These are phyloP conservation scores for Lophium mytilinum DNA, from an alignment of 495 filamentous ascomycete genomes.

Conservation along the genomic window DNA sequence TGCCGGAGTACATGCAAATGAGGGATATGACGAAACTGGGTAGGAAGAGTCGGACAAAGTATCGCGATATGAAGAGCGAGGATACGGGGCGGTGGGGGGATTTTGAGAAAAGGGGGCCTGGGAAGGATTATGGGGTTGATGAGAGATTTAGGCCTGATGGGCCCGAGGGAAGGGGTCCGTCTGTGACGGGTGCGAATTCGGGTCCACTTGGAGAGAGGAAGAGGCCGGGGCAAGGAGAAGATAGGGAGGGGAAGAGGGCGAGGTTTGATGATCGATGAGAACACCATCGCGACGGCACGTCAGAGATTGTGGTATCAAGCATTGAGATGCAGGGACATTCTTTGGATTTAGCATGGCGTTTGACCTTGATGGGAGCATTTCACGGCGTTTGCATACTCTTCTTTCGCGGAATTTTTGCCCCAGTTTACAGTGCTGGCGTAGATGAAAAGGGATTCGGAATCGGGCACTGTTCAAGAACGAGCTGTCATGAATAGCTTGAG, in stretches of 20 bases:
- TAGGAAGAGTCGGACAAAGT: conserved; percentile 83
- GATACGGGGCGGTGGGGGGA: conserved; percentile 84
- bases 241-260: conserved; percentile 27
- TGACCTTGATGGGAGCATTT: too few relatives aligned
- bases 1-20: conserved; percentile 91
- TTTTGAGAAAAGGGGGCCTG: conserved; percentile 45
- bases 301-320: too few relatives aligned
- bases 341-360: too few relatives aligned
- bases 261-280: conserved; percentile 12
- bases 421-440: too few relatives aligned
- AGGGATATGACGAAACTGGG: conserved; percentile 90
- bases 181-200: conserved; percentile 51
- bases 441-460: too few relatives aligned
- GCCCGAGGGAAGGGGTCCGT: conserved; percentile 3
- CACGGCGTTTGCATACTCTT: too few relatives aligned
- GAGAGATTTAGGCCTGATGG: conserved; percentile 33
- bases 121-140: conserved; percentile 32
- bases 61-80: conserved; percentile 80
- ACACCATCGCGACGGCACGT: too few relatives aligned
- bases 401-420: too few relatives aligned
- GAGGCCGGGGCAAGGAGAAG: conserved; percentile 31
- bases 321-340: too few relatives aligned
- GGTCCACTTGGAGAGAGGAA: conserved; percentile 52
- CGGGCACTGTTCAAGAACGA: too few relatives aligned
- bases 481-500: too few relatives aligned